A percentile compares a stretch with the other conserved stretches of the same genome.
These are phyloP conservation scores for Candida rishiriensis DNA, from an alignment of 805 yeast genomes.

Conservation along the genomic window DNA sequence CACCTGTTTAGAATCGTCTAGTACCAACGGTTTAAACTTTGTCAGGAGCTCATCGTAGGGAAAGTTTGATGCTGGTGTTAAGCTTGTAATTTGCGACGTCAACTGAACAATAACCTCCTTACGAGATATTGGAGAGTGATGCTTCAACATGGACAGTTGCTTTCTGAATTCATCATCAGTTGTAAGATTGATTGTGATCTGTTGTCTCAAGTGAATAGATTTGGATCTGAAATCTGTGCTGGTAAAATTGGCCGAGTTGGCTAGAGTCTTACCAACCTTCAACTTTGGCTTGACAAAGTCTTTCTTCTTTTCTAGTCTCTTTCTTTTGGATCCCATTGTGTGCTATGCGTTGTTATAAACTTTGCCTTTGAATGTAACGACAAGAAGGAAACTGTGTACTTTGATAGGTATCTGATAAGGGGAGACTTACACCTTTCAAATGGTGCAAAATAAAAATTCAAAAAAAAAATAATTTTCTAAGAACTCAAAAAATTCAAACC, in stretches of 20 bases:
- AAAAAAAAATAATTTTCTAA: too few relatives aligned
- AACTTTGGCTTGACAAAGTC: constrained; percentile 77
- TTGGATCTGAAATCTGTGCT: constrained; percentile 82
- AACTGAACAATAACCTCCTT: constrained; percentile 62
- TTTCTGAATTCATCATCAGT: constrained; percentile 48
- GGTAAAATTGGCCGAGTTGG: constrained; percentile 70
- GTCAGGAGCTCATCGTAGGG: constrained; percentile 53
- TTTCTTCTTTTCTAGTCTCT: constrained; percentile 60
- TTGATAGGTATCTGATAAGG: too few relatives aligned
- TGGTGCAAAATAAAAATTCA: too few relatives aligned
- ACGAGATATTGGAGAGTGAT: constrained; percentile 66
- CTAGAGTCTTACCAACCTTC: constrained; percentile 80
- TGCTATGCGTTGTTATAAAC: too few relatives aligned
- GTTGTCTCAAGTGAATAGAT: constrained; percentile 39
- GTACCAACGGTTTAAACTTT: constrained; percentile 55
- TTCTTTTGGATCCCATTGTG: constrained; percentile 48
- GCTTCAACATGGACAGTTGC: constrained; percentile 65
- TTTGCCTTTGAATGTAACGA: too few relatives aligned
- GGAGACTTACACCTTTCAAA: too few relatives aligned
- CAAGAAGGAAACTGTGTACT: too few relatives aligned
- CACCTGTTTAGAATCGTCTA: constrained; percentile 65
- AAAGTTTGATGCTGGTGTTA: constrained; percentile 22
- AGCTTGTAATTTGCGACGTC: constrained; percentile 10
- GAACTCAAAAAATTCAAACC: too few relatives aligned
- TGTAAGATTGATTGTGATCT: constrained; percentile 20